Base-by-base conservation (phyloP, 306 rosid genomes). In the Pyrus pyrifolia region DNA sequence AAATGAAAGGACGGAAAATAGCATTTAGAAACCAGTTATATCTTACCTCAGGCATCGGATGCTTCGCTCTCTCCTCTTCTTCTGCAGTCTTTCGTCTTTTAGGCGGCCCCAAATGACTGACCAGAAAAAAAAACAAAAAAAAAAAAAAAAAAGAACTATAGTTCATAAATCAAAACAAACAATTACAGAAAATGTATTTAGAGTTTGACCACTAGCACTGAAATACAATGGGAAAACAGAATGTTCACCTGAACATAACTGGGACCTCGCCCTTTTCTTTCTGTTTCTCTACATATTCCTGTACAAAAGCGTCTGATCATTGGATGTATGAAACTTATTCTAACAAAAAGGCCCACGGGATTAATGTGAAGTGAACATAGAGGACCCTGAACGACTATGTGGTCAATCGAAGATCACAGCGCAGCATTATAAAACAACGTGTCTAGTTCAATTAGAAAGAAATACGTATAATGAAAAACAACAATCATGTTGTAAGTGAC, bases 51-150 rank as follows among this genome's bases (percentile, higher is more conserved):
- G 99, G 99, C 77, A 81, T 77, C 19, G 96, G 99, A 75, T 96
- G 89, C 61, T 92, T 91, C 21, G 80, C 96, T 83, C 95, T 86
- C 68, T 96, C 99, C 72, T 96, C 98, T 87, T 95, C 99, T 83
- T 96, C 98, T 22, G 96, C 97, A 52, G 91, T 78, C 72, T 96
- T 92, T 77, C 92, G 84, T 86, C 96, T 91, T 72, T 85, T 89
- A 53, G 99, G 97, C 53, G 93, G 97, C 67, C 98, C 99, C 88
- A 96, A 88, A 86, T 96, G 98, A 81, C 99, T 96, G 86, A 74
- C 72, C 78, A 84, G 78, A 81, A 77, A 76, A 82, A 76, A 82
- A 49, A 35, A 6, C 81, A 58, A 79, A 81, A 77, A 76, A 82
- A 81, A 77, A 76, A 82, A 76, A 82, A 49, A 35, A 6, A 38